Base-by-base conservation (phyloP, 257 asterid species). In the Apocynum venetum region DNA sequence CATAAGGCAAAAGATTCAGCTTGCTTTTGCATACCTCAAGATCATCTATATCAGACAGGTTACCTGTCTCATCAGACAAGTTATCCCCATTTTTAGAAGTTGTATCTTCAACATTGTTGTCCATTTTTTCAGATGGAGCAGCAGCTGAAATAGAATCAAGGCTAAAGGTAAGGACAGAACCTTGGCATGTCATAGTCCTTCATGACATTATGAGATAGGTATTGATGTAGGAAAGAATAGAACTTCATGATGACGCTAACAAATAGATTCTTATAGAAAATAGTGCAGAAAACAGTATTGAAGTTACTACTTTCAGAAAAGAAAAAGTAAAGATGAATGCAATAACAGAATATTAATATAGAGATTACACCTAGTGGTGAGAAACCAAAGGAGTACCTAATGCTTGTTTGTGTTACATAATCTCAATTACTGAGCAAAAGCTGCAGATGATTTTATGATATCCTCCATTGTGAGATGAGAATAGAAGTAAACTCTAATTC, bases 1-100 rank as follows among this genome's bases (percentile, higher is more conserved):
- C 12, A 20, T n/a, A 43, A 55, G 20, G 56, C 13, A 55, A 9
- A 31, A 0, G 5, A 20, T 52, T 77, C 74, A 20, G 59, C 46
- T 59, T 67, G 69, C 1, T 12, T 66, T 77, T 69, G 75, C 78
- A 89, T 69, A 72, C 98, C 97, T 94, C 98, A 25, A 19, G 71
- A 74, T 94, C 98, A 77, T 94, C 98, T 68, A 91, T 88, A 80
- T 94, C 98, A 5, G 97, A 89, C n/a, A 92, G 88, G 71, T 72
- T 92, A 59, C 86, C 96, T 3, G 96, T 82, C 80, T 92, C 94
- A 60, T 88, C 92, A 48, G 81, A 47, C 11, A 67, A 77, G 72
- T 20, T 20, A 9, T 71, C 15, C 19, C 38, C 81, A 78, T 47
- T 72, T 36, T n/a, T 14, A 3, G 3, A 31, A 60, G 44, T 61